Evolutionary conservation across 192 early-diverging fungal genomes (phyloP).

Genomic region (Hyaloraphidium curvatum): DNA sequence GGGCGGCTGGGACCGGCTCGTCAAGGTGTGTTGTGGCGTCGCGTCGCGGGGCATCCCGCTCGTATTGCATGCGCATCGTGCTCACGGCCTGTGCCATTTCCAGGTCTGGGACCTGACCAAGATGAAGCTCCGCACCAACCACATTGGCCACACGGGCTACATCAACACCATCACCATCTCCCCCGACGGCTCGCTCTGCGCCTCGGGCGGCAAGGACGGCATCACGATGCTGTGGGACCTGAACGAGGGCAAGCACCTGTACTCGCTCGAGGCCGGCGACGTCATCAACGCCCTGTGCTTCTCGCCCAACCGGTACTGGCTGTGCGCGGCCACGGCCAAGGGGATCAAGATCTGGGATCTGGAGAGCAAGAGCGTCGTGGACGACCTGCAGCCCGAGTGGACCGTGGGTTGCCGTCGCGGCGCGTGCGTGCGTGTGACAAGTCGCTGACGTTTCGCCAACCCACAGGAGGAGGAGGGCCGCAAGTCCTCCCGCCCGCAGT

Average conservation of each 20-base stretch:
- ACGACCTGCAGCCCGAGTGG: conserved; percentile 45
- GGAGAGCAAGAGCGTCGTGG: conserved; percentile 91
- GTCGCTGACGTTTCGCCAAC: too few species aligned
- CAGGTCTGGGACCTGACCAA: conserved; percentile 98
- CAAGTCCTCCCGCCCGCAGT: conserved; percentile 61
- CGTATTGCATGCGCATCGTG: not conserved
- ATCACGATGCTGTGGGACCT: conserved; percentile 99
- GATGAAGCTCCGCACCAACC: conserved; percentile 98
- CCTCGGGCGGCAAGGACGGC: conserved; percentile 98
- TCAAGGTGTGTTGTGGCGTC: conserved; percentile 66
- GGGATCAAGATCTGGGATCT: conserved; percentile 99
- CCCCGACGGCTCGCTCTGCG: conserved; percentile 98
- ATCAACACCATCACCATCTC: conserved; percentile 97
- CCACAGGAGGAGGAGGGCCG: conserved; percentile 46
- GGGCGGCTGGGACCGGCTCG: conserved; percentile 97
- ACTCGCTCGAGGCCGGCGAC: conserved; percentile 91
- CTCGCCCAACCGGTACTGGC: conserved; percentile 99
- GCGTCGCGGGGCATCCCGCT: not conserved
- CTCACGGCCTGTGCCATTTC: not conserved
- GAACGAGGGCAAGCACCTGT: conserved; percentile 99
- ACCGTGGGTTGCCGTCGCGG: conserved; percentile 2
- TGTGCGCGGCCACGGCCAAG: conserved; percentile 87
- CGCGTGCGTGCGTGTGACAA: too few species aligned
- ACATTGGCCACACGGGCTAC: conserved; percentile 95
- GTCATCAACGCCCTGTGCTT: conserved; percentile 94